Evolutionary conservation across 2,329 filamentous ascomycete genomes (phyloP), one percentile per base, ranked within the genome.

Genomic region (Emergomyces orientalis): DNA sequence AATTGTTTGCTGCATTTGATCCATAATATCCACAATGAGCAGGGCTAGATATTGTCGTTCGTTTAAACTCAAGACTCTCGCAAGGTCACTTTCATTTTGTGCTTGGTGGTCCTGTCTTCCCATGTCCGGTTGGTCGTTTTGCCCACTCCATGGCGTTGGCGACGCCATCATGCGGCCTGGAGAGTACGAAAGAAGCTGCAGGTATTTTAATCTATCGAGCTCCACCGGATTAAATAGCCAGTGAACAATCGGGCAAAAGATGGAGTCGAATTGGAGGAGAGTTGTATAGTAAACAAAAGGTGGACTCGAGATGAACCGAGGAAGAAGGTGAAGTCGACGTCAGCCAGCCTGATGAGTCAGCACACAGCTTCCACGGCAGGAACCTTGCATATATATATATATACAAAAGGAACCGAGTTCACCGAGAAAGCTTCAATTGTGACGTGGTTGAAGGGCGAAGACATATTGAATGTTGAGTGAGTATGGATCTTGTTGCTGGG

Each of bases 31-130:
- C 14, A 75, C 74, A 19, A 79, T 69, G 2, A 80, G 71, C 3
- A 77, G 67, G 11, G 75, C 79, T 45, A 80, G 67, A 49, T 79
- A 75, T 17, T 68, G 76, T 17, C 78, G 74, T 66, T 79, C 76
- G 39, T 71, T 71, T 59, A 75, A 69, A 61, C 77, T 71, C 47
- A 80, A 66, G 59, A 78, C 73, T 54, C 76, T 75, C 49, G 72
- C 76, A 55, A 80, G 70, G 68, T 78, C 77, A 68, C 75, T 66
- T 62, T 67, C 65, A 55, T 59, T 62, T 8, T 59, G 39, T 22
- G 25, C 54, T 60, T 61, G 60, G 34, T 64, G 62, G 30, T 11
- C 17, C 22, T 32, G 39, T 19, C 41, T 30, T 19, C 22, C 55
- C 17, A 14, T 30, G 11, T 47, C 41, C 25, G 7, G 34, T 1